These are phyloP conservation scores for Neurospora sp. DNA, from an alignment of 495 filamentous ascomycete genomes.

Conservation along the genomic window DNA sequence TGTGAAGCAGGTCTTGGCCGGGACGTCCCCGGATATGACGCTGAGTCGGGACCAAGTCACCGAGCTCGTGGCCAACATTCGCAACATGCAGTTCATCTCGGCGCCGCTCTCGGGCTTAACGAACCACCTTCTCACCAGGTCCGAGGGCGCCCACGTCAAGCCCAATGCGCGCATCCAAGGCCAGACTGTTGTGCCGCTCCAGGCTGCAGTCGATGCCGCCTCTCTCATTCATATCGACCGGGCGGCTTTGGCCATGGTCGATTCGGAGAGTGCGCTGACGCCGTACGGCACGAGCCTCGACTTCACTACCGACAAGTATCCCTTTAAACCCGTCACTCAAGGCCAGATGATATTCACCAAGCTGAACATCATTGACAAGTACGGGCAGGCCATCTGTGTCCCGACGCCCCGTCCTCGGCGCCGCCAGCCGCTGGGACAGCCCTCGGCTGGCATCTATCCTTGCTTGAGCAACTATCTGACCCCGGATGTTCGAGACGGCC, in stretches of 20 bases:
- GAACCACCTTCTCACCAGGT: slow-evolving; percentile 31
- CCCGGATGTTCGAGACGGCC: slow-evolving; percentile 4
- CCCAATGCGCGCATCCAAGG: slow-evolving; percentile 16
- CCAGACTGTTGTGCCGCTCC: slow-evolving; percentile 7
- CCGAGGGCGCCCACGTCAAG: slow-evolving; percentile 36
- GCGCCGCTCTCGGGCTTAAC: slow-evolving; percentile 33
- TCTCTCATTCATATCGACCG: slow-evolving; percentile 14
- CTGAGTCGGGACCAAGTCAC: too few relatives aligned
- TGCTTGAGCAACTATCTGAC: slow-evolving; percentile 14
- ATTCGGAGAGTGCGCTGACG: slow-evolving; percentile 6
- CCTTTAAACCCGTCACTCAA: slow-evolving; percentile 39
- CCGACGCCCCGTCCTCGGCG: slow-evolving; percentile 12
- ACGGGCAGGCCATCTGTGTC: slow-evolving; percentile 32
- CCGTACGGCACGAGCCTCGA: slow-evolving; percentile 19
- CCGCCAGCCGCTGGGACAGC: neutral
- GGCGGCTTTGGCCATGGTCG: slow-evolving; percentile 5
- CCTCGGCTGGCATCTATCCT: slow-evolving; percentile 18
- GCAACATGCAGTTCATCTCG: slow-evolving; percentile 26
- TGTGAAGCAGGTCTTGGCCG: slow-evolving; percentile 26
- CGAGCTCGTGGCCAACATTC: slow-evolving; percentile 8
- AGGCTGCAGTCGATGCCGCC: slow-evolving; percentile 5
- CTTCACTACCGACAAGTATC: neutral
- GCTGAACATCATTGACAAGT: slow-evolving; percentile 42
- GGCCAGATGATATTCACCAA: slow-evolving; percentile 37
- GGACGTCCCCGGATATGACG: slow-evolving; percentile 8